Percentiles rank a stretch among this genome's conserved stretches.
Evolutionary conservation across 75 land plant species (phyloP).

Genomic region (Isoetes taiwanensis): DNA sequence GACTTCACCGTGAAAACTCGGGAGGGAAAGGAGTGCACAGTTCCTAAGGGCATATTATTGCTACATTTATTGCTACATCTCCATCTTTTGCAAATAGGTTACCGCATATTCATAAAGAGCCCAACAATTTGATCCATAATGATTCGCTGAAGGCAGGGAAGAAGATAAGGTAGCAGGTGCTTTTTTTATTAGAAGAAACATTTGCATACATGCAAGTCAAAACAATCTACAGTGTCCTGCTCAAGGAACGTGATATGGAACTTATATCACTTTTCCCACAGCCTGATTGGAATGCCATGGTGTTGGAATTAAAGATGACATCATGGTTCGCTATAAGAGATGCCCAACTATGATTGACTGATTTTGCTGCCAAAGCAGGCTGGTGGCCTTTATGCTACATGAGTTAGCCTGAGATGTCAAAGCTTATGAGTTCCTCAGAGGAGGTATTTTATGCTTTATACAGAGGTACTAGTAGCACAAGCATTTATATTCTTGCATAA

Average conservation of each 20-base stretch:
- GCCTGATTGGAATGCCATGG: constrained; percentile 97
- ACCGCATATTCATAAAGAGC: constrained; percentile 66
- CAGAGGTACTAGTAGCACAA: too few species aligned
- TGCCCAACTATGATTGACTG: constrained; percentile 23
- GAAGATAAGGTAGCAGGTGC: constrained; percentile 83
- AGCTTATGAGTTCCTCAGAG: too few species aligned
- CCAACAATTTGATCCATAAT: constrained; percentile 75
- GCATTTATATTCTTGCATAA: too few species aligned
- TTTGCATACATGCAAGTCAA: constrained; percentile 89
- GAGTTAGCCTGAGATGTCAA: too few species aligned
- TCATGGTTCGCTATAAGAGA: constrained; percentile 91
- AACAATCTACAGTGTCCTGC: constrained; percentile 83
- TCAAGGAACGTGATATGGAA: constrained; percentile 82
- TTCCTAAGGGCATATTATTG: constrained; percentile 94
- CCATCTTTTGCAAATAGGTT: constrained; percentile 90
- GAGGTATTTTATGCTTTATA: too few species aligned
- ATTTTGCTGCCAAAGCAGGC: too few species aligned
- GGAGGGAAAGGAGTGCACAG: constrained; percentile 62
- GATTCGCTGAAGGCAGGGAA: constrained; percentile 70
- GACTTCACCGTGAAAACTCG: constrained; percentile 71
- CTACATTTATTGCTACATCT: constrained; percentile 73
- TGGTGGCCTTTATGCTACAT: too few species aligned
- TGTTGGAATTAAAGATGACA: constrained; percentile 89
- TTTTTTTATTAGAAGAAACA: constrained; percentile 85
- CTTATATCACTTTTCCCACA: constrained; percentile 86